Evolutionary conservation across 352 stramenopile species (phyloP), one percentile per base, ranked within the genome.

Genomic region (Phytopythium boreale): DNA sequence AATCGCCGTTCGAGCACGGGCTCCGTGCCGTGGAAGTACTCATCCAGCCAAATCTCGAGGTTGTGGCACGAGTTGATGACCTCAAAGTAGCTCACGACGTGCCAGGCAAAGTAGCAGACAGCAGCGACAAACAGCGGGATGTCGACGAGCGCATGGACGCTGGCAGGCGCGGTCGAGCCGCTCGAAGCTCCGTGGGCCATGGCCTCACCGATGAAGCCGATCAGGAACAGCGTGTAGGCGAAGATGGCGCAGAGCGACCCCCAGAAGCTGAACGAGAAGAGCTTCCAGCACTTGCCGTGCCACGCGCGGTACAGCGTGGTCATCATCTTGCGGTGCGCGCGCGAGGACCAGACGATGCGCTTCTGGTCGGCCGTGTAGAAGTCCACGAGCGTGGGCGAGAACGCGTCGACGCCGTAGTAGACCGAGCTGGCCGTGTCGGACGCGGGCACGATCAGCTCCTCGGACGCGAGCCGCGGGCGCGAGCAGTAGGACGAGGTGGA

Each of bases 21-120:
- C 44, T 92, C 76, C 6, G 68, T 78, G 63, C 82, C 86, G 66
- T 93, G 80, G 59, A 95, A 86, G 61, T 95, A 95, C 66, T 95
- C 86, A 37, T 95, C 74, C 31, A 95, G 73, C 86, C 86, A 95
- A 47, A 91, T 80, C 74, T 95, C 84, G 58, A 95, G 80, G 70
- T 95, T 92, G 64, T 95, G 84, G 74, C 86, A 95, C 69, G 80
- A 89, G 70, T 95, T 95, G 72, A 95, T 91, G 31, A 95, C 86
- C 68, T 95, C 86, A 57, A 93, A 79, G 77, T 93, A 93, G 69
- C 76, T 92, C 41, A 92, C 59, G 17, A 77, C 53, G 66, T 95
- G 77, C 41, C 75, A 77, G 9, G 65, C 55, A 4, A 93, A 68
- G 62, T 87, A 86, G 64, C 80, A 89, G 37, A 79, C 36, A 14